These are phyloP conservation scores for Bretschneidera sinensis DNA, from an alignment of 345 rosid species.

Conservation along the genomic window DNA sequence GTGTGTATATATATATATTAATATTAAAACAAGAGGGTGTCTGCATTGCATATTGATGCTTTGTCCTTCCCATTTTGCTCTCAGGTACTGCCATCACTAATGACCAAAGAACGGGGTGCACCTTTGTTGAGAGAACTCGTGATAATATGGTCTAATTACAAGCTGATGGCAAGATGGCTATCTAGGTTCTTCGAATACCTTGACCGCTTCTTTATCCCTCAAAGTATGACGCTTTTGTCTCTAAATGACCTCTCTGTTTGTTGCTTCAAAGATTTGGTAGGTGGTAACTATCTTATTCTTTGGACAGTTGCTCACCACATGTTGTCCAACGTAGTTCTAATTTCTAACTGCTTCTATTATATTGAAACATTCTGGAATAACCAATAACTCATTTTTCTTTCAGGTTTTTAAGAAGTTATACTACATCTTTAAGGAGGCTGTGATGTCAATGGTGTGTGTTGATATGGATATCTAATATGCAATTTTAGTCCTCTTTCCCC, in stretches of 20 bases:
- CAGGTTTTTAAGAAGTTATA: constrained; percentile 24
- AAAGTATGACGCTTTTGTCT: constrained; percentile 1
- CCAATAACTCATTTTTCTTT: constrained; percentile 1
- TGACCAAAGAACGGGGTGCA: constrained; percentile 16
- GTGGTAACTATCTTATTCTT: not conserved
- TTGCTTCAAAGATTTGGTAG: constrained; percentile 22
- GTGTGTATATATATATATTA: not conserved
- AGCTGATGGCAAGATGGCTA: constrained; percentile 29
- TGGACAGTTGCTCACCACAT: too few relatives aligned
- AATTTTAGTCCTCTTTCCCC: not conserved
- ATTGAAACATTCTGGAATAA: not conserved
- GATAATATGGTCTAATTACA: constrained; percentile 29
- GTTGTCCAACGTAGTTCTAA: too few relatives aligned
- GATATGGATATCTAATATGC: not conserved
- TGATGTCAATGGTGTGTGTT: constrained; percentile 19
- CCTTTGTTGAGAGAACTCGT: constrained; percentile 21
- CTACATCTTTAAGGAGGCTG: constrained; percentile 9
- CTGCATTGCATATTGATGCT: constrained; percentile 4
- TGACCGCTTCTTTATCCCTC: constrained; percentile 22
- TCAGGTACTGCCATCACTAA: constrained; percentile 22
- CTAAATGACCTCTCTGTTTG: constrained; percentile 10
- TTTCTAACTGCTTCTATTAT: constrained; percentile 1
- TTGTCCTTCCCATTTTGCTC: not conserved
- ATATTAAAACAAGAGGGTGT: not conserved
- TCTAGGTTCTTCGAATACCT: constrained; percentile 27